Base-by-base conservation (phyloP, 2,329 filamentous ascomycete genomes). In the Monosporascus ibericus region DNA sequence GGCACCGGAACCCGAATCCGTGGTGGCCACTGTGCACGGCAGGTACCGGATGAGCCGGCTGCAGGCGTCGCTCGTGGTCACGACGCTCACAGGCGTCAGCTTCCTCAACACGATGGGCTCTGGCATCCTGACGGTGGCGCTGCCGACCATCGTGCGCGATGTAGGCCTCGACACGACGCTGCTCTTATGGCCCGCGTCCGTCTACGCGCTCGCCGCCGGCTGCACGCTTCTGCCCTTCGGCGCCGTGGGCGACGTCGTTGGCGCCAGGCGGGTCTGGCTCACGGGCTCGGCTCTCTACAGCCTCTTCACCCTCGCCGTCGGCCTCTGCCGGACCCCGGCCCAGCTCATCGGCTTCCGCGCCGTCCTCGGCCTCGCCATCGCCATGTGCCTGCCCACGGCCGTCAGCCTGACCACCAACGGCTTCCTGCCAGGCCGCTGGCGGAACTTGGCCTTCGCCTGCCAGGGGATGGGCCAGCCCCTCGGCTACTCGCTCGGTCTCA, bases 401-500 rank as follows among this genome's bases (percentile, higher is more conserved):
- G 52, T 62, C 17, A 52, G 58, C 24, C 14, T 59, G 4, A 48
- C 58, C 22, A 51, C 58, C 1, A 46, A 46, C 27, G 44, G 48
- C 22, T 55, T 62, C 37, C 49, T 52, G 1, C 25, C 11, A 6
- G 59, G 59, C 9, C 24, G 47, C n/a, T 42, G 47, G 49, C 59
- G 65, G 6, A 66, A 65, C 46, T 57, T 60, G 17, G 63, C 47
- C 1, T 66, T 67, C 47, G 57, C 63, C 2, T 66, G 65, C 51
- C 47, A 68, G n/a, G 68, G 72, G 3, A 60, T 69, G 46, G 66
- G 65, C 24, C 64, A 70, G 47, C 66, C 71, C 0, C 55, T 75
- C 5, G 72, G 72, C 0, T 74, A 70, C 52, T 66, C 69, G 3
- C 38, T 72, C 3, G 72, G 72, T 0, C 53, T 75, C 9, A 67